Conservation (phyloP, 2,329 filamentous ascomycete genomes). For the Calonectria hongkongensis region DNA sequence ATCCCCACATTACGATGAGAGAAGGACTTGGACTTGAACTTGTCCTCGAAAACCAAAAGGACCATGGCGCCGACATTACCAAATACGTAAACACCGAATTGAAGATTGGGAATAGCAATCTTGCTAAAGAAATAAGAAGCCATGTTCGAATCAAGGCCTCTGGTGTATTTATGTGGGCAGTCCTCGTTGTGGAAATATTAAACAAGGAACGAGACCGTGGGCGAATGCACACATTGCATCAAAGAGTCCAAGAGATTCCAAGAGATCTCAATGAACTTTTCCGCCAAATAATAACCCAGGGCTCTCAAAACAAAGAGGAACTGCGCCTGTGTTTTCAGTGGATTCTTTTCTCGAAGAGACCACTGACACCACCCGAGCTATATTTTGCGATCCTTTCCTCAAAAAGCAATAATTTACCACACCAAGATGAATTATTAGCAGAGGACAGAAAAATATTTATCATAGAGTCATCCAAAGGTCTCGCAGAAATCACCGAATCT, state of each 20-base stretch:
- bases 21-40: constrained; percentile 11
- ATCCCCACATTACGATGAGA: neutral
- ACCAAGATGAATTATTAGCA: neutral
- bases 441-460: neutral
- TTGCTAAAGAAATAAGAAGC: neutral
- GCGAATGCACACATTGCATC: neutral
- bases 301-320: neutral
- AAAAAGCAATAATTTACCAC: neutral
- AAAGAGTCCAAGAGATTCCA: constrained; percentile 5
- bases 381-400: neutral
- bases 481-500: neutral
- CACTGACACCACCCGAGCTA: neutral
- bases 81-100: neutral
- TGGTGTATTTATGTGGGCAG: constrained; percentile 5
- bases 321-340: constrained; percentile 5
- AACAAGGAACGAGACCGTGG: constrained; percentile 9
- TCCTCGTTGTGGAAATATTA: constrained; percentile 3
- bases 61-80: neutral
- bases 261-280: constrained; percentile 10
- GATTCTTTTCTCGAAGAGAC: neutral
- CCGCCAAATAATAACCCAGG: neutral
- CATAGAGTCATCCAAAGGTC: neutral
- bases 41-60: neutral
- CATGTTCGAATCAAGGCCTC: neutral
- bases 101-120: neutral